Conservation (phyloP, 2,329 filamentous ascomycete species). For the Septoria linicola region DNA sequence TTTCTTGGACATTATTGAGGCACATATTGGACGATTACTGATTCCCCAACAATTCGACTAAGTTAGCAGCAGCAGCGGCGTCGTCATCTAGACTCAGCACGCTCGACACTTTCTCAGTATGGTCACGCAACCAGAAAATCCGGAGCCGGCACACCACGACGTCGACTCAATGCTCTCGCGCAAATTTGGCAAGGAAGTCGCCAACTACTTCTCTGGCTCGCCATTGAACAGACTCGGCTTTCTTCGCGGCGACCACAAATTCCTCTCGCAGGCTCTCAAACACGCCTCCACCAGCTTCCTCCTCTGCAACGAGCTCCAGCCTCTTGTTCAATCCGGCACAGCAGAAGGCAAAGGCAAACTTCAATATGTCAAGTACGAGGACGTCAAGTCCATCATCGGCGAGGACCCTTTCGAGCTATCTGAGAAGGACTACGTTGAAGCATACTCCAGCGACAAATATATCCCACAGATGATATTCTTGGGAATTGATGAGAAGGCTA, state of each 20-base stretch:
- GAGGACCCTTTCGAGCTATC: constrained; percentile 66
- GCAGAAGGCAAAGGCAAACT: constrained; percentile 49
- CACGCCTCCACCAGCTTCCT: constrained; percentile 70
- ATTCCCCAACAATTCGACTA: too few relatives aligned
- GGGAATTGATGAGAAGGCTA: constrained; percentile 69
- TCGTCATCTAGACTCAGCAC: not conserved
- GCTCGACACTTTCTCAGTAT: constrained; percentile 9
- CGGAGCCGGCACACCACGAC: constrained; percentile 58
- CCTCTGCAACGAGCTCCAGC: constrained; percentile 74
- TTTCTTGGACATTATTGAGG: too few relatives aligned
- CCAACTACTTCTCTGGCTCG: constrained; percentile 79
- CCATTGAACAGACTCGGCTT: constrained; percentile 79
- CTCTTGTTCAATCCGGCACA: constrained; percentile 55
- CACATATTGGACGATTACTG: too few relatives aligned
- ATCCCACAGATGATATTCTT: constrained; percentile 77
- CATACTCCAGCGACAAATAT: constrained; percentile 69
- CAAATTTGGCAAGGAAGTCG: constrained; percentile 75
- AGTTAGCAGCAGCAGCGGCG: too few relatives aligned
- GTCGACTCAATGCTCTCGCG: constrained; percentile 69
- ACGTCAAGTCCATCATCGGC: constrained; percentile 70
- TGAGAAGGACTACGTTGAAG: constrained; percentile 70
- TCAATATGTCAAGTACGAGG: constrained; percentile 65
- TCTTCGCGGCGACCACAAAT: constrained; percentile 67
- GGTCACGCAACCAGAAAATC: constrained; percentile 48
- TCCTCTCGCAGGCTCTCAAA: constrained; percentile 65